Evolutionary conservation across 495 filamentous ascomycete genomes (phyloP).

Genomic region (Oleoguttula mirabilis): DNA sequence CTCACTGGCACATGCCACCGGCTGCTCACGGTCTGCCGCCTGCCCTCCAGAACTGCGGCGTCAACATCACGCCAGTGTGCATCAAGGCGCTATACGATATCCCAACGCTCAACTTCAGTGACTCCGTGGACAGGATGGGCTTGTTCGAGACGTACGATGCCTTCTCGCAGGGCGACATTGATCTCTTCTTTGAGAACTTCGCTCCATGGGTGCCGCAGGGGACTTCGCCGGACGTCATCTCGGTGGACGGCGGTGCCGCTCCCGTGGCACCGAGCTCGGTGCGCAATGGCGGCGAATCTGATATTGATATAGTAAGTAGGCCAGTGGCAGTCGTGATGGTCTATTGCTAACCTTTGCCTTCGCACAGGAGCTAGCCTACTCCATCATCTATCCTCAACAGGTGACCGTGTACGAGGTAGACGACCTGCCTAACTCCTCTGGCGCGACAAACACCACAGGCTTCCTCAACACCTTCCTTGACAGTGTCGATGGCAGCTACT

Average conservation of each 20-base stretch:
- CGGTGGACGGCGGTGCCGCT: conserved; percentile 6
- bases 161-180: conserved; percentile 5
- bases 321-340: no score
- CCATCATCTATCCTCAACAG: conserved; percentile 1
- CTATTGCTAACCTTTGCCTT: no score
- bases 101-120: background rate
- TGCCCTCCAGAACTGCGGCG: conserved; percentile 3
- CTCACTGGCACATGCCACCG: conserved; percentile 3
- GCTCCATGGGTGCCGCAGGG: conserved; percentile 2
- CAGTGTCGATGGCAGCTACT: conserved; percentile 16
- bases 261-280: conserved; percentile 1
- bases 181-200: conserved; percentile 12
- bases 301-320: conserved; percentile 9
- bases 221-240: conserved; percentile 1
- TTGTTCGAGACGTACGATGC: conserved; percentile 6
- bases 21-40: conserved; percentile 3
- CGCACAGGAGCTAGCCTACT: background rate
- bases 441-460: conserved; percentile 3
- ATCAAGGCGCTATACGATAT: conserved; percentile 8
- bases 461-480: conserved; percentile 16
- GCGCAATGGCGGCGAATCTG: conserved; percentile 4
- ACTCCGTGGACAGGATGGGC: conserved; percentile 7
- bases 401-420: conserved; percentile 2
- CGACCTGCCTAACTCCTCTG: conserved; percentile 3
- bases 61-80: conserved; percentile 8